Conservation (phyloP, 1,284 basidiomycete genomes). For the Vanrija pseudolonga region DNA sequence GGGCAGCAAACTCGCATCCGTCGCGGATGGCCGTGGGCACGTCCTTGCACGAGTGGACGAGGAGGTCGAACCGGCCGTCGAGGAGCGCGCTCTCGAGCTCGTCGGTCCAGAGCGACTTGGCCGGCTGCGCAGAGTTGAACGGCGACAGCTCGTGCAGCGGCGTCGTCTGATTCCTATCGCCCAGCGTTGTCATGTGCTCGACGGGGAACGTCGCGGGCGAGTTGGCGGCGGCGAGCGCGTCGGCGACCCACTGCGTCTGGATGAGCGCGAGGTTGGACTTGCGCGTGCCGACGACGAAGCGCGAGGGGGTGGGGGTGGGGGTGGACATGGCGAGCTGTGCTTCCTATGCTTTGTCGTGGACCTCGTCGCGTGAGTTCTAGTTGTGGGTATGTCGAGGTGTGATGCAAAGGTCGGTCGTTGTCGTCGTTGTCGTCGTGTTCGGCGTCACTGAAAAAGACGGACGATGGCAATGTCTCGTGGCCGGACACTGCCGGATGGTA, state of each 20-base stretch:
- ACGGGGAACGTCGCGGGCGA: slow-evolving; percentile 58
- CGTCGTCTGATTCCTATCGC: slow-evolving; percentile 80
- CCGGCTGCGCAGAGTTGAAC: slow-evolving; percentile 47
- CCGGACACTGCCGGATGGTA: too few relatives aligned
- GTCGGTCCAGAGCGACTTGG: slow-evolving; percentile 90
- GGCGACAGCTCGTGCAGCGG: slow-evolving; percentile 53
- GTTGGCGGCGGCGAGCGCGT: slow-evolving; percentile 56
- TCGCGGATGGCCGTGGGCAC: slow-evolving; percentile 82
- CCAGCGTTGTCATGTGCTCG: slow-evolving; percentile 82
- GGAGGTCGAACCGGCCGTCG: slow-evolving; percentile 74
- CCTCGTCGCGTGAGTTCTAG: too few relatives aligned
- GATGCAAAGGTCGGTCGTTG: not conserved
- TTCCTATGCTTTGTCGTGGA: too few relatives aligned
- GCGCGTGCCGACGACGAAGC: slow-evolving; percentile 70
- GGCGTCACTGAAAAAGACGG: not conserved
- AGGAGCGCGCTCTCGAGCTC: slow-evolving; percentile 84
- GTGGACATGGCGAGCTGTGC: slow-evolving; percentile 2
- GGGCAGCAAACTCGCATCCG: slow-evolving; percentile 80
- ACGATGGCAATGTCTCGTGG: too few relatives aligned
- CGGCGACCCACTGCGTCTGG: slow-evolving; percentile 74
- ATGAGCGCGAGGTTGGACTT: slow-evolving; percentile 78
- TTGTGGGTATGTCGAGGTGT: not conserved
- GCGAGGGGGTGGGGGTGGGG: slow-evolving; percentile 11
- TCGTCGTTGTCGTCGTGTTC: not conserved
- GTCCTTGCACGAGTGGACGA: slow-evolving; percentile 93